A percentile compares a stretch with the other conserved stretches of the same genome.
phyloP scores from a whole-genome alignment of 805 yeast genomes.

The Jamesozyma rosinii region DNA sequence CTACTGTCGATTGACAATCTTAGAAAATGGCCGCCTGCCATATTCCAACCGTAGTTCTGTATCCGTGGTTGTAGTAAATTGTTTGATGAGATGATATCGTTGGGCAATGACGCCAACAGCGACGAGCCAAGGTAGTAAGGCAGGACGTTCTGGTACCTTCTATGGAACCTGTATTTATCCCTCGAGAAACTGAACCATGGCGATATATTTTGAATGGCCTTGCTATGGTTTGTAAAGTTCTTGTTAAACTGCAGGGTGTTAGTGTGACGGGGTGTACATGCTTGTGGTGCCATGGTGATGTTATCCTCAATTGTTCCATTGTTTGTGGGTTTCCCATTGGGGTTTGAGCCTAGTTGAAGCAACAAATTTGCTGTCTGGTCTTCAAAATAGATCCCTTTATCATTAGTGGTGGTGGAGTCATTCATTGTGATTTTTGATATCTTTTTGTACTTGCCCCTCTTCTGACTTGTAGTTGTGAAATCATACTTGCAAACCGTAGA shows the following conservation, averaged over 20 bases:
- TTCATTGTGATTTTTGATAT: not conserved
- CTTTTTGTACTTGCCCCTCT: conserved; percentile 4
- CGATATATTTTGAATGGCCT: conserved; percentile 3
- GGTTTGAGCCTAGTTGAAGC: not conserved
- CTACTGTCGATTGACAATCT: conserved; percentile 26
- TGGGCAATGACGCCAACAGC: conserved; percentile 28
- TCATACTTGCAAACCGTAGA: conserved; percentile 10
- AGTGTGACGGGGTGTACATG: too few species aligned
- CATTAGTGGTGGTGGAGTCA: not conserved
- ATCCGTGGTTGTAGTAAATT: conserved; percentile 41
- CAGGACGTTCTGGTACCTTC: conserved; percentile 39
- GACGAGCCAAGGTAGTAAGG: conserved; percentile 34
- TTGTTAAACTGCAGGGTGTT: not conserved
- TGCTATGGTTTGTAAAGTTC: not conserved
- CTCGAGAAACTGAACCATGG: conserved; percentile 29
- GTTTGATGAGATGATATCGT: conserved; percentile 26
- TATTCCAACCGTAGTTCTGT: conserved; percentile 60
- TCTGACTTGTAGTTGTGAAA: not conserved
- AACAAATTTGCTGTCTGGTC: conserved; percentile 5
- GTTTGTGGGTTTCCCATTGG: not conserved
- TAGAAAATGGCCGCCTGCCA: conserved; percentile 49
- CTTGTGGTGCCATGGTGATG: too few species aligned
- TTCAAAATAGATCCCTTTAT: not conserved
- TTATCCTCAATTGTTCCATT: not conserved
- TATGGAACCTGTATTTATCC: conserved; percentile 40